phyloP scores from a whole-genome alignment of 2,329 filamentous ascomycete species.

The Huntiella bhutanensis region DNA sequence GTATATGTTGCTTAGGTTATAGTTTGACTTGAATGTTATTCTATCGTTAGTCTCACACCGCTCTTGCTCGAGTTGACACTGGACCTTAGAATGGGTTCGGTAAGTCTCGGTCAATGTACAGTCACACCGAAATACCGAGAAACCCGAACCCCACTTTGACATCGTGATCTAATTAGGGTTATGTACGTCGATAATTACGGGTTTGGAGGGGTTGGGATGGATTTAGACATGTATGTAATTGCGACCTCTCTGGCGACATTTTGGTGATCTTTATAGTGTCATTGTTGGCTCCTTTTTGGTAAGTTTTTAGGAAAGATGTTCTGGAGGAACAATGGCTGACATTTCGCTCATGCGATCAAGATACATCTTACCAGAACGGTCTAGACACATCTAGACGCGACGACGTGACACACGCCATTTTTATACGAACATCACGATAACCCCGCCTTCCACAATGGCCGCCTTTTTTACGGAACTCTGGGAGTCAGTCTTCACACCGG shows the following conservation, averaged over 20 bases:
- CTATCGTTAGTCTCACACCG: no score
- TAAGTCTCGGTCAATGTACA: no score
- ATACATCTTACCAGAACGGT: neutral
- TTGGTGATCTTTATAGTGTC: neutral
- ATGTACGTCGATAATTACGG: no score
- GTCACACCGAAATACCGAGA: no score
- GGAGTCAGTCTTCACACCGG: conserved; percentile 84
- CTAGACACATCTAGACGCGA: neutral
- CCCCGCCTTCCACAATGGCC: conserved; percentile 26
- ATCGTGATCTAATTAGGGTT: no score
- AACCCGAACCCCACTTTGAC: no score
- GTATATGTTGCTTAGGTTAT: no score
- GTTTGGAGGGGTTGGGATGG: no score
- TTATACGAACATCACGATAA: neutral
- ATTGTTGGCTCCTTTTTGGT: neutral
- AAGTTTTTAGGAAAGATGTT: neutral
- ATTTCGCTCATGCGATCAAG: neutral
- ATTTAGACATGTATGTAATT: no score
- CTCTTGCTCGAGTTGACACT: no score
- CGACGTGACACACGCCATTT: neutral
- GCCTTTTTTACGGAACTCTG: conserved; percentile 58
- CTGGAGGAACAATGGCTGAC: neutral
- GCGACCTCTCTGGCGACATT: neutral
- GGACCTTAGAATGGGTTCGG: no score
- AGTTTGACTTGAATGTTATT: no score